Evolutionary conservation across 2,329 filamentous ascomycete genomes (phyloP).

Genomic region (Sclerotinia trifoliorum): DNA sequence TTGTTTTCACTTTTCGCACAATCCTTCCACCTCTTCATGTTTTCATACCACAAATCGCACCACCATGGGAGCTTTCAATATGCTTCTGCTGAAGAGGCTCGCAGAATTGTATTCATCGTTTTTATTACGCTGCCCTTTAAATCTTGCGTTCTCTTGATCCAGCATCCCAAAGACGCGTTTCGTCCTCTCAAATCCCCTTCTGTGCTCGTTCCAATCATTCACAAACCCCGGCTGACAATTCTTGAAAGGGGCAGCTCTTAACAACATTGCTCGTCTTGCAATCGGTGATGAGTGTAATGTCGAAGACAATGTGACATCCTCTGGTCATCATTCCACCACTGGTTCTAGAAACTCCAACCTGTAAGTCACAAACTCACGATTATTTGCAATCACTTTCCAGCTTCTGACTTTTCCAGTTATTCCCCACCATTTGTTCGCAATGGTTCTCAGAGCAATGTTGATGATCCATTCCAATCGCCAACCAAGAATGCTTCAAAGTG

Average conservation of each 20-base stretch:
- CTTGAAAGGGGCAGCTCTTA: conserved; percentile 22
- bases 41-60: not conserved
- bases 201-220: not conserved
- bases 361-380: conserved; percentile 27
- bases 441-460: conserved; percentile 27
- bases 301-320: conserved; percentile 24
- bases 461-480: conserved; percentile 34
- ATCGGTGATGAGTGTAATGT: conserved; percentile 27
- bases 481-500: conserved; percentile 16
- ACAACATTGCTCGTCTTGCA: conserved; percentile 22
- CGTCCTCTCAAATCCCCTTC: too few species aligned
- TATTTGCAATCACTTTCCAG: not conserved
- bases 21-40: not conserved
- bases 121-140: not conserved
- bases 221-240: conserved; percentile 1
- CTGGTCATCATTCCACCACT: conserved; percentile 26
- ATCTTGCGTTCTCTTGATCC: not conserved
- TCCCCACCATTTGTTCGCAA: conserved; percentile 37
- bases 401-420: conserved; percentile 30
- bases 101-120: not conserved
- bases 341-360: conserved; percentile 25
- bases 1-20: not conserved
- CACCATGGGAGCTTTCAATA: not conserved
- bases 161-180: not conserved
- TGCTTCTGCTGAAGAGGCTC: not conserved